Base-by-base conservation (phyloP, 2,329 filamentous ascomycete species). In the Blumeria graminis region DNA sequence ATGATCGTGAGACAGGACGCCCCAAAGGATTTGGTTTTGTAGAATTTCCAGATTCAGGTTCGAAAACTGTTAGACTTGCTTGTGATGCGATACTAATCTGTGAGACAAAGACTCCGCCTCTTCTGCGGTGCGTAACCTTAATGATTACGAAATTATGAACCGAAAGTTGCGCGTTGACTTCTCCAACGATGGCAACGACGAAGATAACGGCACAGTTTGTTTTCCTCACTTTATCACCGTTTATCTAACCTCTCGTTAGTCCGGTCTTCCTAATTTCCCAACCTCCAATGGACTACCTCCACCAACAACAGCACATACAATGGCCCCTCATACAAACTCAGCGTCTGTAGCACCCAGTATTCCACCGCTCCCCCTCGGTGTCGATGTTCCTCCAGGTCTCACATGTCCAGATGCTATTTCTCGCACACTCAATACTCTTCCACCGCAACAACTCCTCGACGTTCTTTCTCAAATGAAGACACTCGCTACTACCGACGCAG, bases 21-120 rank as follows among this genome's bases (percentile, higher is more conserved):
- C 89, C 92, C 0, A 96, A 95, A 69, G 92, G 92, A 16, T 98
- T 94, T 68, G 92, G 92, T 38, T 98, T 96, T 65, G 86, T 89
- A 65, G 90, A 96, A 68, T 98, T 94, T 66, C 84, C 87, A 56
- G 92, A 96, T 66, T 81, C 86, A 58, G 90, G 94, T 77, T 76
- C 43, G 61, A 53, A 16, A 9, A 11, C 56, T 9, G 38, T 54
- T 50, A 13, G 33, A 39, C 28, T 46, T 46, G 13, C 38, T 41
- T 57, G 55, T 38, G 58, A 56, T 56, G 34, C 55, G 52, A 58
- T 28, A 22, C 13, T 58, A 28, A n/a, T 35, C 22, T 55, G 39
- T 43, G 58, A 52, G 36, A 36, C n/a, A 56, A 41, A 80, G 79
- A 82, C 64, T 82, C 88, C 32, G 92, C 92, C 35, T 87, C 90